Evolutionary conservation across 352 stramenopile genomes (phyloP), one percentile per base, ranked within the genome.

Genomic region (Pythium brachiatum): DNA sequence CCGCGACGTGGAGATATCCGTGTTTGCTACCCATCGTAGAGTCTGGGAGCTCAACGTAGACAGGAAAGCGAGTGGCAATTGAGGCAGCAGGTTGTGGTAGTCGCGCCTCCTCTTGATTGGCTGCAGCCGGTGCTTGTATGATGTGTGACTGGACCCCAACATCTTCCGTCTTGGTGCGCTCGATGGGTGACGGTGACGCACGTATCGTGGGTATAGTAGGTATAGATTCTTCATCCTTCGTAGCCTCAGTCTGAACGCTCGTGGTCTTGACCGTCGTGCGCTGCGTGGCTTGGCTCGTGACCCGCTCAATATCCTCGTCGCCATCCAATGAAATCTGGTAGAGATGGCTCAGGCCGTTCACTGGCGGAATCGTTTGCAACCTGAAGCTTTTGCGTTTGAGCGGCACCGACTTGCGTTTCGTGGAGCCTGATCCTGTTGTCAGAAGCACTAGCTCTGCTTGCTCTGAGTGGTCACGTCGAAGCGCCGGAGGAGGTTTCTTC

Each of bases 1-100:
- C 21, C 18, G 47, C 38, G 7, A 68, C 38, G 53, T 67, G 53
- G 16, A 67, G 43, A 36, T 57, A 67, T 3, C 31, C 11, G 5
- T n/a, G 29, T 6, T 18, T 51, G 7, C 5, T 9, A 18, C 20
- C 5, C 9, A 6, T 11, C 8, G 2, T 20, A 3, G 51, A 21
- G 3, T n/a, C 15, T 25, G 53, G 31, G 11, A 68, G 47, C 44
- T 69, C 55, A n/a, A 69, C 62, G 27, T 55, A 60, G 11, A 69
- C 62, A 32, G 62, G 62, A 18, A 69, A 69, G 15, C 62, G 62
- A 43, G n/a, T 21, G 7, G 29, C 13, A 12, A 68, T 9, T 13
- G 46, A 57, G 0, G 52, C 34, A 11, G 11, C 11, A 15, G 16
- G 13, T 15, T 41, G 34, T n/a, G 34, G 34, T 5, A 15, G 11